Base-by-base conservation (phyloP, 2,329 filamentous ascomycete species). In the Fusarium mangiferae region DNA sequence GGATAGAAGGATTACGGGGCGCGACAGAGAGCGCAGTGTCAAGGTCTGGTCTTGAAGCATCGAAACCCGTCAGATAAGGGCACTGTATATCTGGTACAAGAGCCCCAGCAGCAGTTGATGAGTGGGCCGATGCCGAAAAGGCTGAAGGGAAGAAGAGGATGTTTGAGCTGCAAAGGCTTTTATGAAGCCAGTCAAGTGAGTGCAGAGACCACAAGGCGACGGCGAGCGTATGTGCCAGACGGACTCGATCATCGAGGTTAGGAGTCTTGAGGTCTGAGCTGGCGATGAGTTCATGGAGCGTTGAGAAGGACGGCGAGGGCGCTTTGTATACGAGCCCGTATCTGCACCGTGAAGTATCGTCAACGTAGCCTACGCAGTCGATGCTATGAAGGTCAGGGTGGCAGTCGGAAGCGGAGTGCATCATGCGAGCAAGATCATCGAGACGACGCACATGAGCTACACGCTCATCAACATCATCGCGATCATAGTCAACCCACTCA, bases 141-240 rank as follows among this genome's bases (percentile, higher is more conserved):
- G 81, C 80, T 1, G 83, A 84, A 11, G 83, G 85, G 77, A 87
- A 89, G 80, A 90, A 88, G 57, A 90, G 80, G 51, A 90, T 84
- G 78, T 88, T 90, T 65, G 85, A 79, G 62, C 82, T 84, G 58
- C 87, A 86, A 20, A 90, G 82, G 42, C 86, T 88, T 77, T 90
- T 90, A 81, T 90, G 87, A 45, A 89, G 82, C 87, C 86, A 88
- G 77, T 87, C 86, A 42, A 88, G 83, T 2, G 85, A 86, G 75
- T 88, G 87, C n/a, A 88, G 83, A 22, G 85, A 85, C 82, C 84
- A 86, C 15, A 87, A 77, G 5, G 85, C 83, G 24, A 86, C 80
- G 35, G 83, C 83, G 26, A 87, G 81, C 7, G 80, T 84, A 33
- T 81, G 77, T 7, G 85, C 85, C 5, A 87, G 81, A 26, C 73